Base-by-base conservation (phyloP, 306 rosid species). In the Casuarina equisetifolia region DNA sequence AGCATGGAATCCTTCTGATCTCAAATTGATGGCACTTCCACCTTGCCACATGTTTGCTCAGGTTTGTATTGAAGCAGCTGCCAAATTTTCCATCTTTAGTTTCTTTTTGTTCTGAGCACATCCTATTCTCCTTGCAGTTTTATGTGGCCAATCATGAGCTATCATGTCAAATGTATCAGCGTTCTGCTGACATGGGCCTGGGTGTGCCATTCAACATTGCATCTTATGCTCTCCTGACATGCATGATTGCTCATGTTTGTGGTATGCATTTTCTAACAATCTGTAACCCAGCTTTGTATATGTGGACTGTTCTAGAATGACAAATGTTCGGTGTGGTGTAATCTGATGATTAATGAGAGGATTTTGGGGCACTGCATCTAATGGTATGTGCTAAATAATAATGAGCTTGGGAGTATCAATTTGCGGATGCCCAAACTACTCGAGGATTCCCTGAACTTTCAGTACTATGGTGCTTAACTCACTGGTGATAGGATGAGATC, bases 31-130 rank as follows among this genome's bases (percentile, higher is more conserved):
- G 99, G 97, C 97, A 64, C 97, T 95, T 74, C 99, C 97, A 46
- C 97, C 97, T 35, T 95, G 97, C 84, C 99, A 92, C 88, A 95
- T 92, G 97, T 91, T 90, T 86, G 89, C 93, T 2, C 99, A 95
- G 96, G 97, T 95, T 74, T 25, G 75, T 85, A 67, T 38, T 64
- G 70, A 63, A 49, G 51, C 53, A 44, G 7, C 25, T 1, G 6
- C 25, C 40, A 32, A 6, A 9, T 20, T 49, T 8, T 72, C 35
- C 48, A 48, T 75, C 25, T 55, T 4, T 72, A 46, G 6, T 54
- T 54, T 85, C 63, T 72, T 48, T 74, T 63, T 52, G 9, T 49
- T 70, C 43, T 46, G 35, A 25, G 12, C 57, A 40, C 54, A 69
- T 32, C 70, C n/a, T n/a, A 48, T 35, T 76, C 43, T 45, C 12